These are phyloP conservation scores for Ophiosphaerella narmari DNA, from an alignment of 2,329 filamentous ascomycete genomes.

Conservation along the genomic window DNA sequence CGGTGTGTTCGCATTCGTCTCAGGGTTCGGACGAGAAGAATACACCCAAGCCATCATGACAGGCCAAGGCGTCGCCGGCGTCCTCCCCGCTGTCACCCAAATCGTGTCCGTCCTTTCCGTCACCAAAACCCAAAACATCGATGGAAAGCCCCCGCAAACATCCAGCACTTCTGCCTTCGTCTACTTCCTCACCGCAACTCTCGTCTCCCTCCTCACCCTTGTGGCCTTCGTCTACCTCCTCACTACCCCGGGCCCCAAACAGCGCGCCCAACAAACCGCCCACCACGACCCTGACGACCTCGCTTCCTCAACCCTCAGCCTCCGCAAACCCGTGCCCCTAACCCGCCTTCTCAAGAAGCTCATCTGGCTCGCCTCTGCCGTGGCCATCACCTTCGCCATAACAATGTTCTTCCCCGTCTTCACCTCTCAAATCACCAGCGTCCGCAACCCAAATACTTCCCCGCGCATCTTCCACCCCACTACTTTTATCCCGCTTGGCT, in stretches of 20 bases:
- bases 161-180: slow-evolving; percentile 76
- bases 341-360: slow-evolving; percentile 74
- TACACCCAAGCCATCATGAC: slow-evolving; percentile 98
- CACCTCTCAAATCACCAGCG: slow-evolving; percentile 61
- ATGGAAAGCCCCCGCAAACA: slow-evolving; percentile 37
- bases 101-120: slow-evolving; percentile 79
- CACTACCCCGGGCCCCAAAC: slow-evolving; percentile 52
- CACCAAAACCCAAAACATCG: slow-evolving; percentile 49
- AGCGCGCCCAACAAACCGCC: slow-evolving; percentile 24
- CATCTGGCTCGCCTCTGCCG: slow-evolving; percentile 73
- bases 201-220: slow-evolving; percentile 72
- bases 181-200: slow-evolving; percentile 88
- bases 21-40: slow-evolving; percentile 80
- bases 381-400: slow-evolving; percentile 79
- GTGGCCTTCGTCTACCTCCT: slow-evolving; percentile 76
- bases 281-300: slow-evolving; percentile 23
- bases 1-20: slow-evolving; percentile 88
- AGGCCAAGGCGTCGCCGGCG: slow-evolving; percentile 89
- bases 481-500: slow-evolving; percentile 86
- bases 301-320: slow-evolving; percentile 16
- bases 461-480: slow-evolving; percentile 69
- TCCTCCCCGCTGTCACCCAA: slow-evolving; percentile 85
- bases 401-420: slow-evolving; percentile 98
- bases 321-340: slow-evolving; percentile 61
- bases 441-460: slow-evolving; percentile 49